These are phyloP conservation scores for Dactylellina leptospora DNA, from an alignment of 2,329 filamentous ascomycete species.

Conservation along the genomic window DNA sequence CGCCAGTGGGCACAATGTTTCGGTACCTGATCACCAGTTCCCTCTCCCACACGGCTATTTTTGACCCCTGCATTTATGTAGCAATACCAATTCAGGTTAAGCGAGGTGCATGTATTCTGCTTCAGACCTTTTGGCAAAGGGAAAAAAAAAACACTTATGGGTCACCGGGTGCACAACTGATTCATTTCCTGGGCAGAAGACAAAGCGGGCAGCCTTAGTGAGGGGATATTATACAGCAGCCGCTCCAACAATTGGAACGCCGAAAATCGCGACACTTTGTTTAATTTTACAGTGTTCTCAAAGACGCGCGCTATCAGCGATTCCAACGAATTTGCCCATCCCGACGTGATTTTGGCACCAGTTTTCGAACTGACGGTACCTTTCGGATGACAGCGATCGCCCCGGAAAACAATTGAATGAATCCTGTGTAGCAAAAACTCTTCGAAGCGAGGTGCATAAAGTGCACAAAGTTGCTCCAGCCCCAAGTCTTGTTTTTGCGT, in stretches of 20 bases:
- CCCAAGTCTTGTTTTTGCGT: background rate
- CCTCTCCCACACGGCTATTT: conserved; percentile 2
- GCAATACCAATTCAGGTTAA: conserved; percentile 3
- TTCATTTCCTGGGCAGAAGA: background rate
- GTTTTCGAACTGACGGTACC: too few species aligned
- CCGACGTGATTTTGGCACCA: too few species aligned
- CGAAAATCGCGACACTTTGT: too few species aligned
- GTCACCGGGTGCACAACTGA: background rate
- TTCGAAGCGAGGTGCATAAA: conserved; percentile 23
- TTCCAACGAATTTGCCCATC: too few species aligned
- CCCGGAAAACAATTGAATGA: too few species aligned
- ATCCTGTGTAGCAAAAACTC: background rate
- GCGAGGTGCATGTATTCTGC: background rate
- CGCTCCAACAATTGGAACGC: too few species aligned
- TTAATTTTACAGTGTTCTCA: too few species aligned
- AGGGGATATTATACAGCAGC: too few species aligned
- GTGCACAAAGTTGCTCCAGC: conserved; percentile 12
- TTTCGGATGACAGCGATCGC: too few species aligned
- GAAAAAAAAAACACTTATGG: background rate
- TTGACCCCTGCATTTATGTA: conserved; percentile 18
- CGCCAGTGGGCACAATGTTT: background rate
- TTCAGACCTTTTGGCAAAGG: background rate
- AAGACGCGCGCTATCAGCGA: too few species aligned
- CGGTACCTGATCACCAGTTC: conserved; percentile 16
- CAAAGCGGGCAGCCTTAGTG: background rate